Percentiles rank a stretch among this genome's conserved stretches.
Conservation (phyloP, 345 rosid species). For the Aegle marmelos region DNA sequence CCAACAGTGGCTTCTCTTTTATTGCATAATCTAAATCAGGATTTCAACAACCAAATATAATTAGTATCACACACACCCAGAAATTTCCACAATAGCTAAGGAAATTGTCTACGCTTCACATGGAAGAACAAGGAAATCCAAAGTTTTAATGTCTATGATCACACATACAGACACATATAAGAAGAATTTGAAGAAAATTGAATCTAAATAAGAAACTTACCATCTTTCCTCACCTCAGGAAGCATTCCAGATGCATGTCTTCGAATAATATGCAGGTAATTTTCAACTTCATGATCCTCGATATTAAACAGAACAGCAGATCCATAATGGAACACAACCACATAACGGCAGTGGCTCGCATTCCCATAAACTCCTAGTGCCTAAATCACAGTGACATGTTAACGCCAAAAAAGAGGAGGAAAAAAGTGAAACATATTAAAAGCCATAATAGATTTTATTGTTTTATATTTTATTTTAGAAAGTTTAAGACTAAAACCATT, state of each 20-base stretch:
- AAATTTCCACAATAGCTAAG: constrained; percentile 1
- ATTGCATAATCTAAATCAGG: constrained; percentile 70
- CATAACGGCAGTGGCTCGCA: constrained; percentile 46
- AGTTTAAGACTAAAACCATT: neutral
- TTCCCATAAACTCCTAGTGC: constrained; percentile 40
- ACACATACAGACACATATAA: neutral
- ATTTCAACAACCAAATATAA: constrained; percentile 16
- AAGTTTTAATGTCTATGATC: neutral
- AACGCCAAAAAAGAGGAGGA: neutral
- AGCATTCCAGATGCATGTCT: constrained; percentile 83
- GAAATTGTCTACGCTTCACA: neutral
- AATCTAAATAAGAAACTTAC: constrained; percentile 29
- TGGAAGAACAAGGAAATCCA: neutral
- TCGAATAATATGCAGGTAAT: constrained; percentile 57
- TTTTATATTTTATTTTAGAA: neutral
- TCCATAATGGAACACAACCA: constrained; percentile 92
- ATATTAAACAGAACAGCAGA: constrained; percentile 89
- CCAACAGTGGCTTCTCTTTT: constrained; percentile 72
- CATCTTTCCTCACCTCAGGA: constrained; percentile 78
- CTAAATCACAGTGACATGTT: constrained; percentile 28
- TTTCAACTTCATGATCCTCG: constrained; percentile 65
- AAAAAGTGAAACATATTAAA: neutral
- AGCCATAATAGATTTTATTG: neutral
- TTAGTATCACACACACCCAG: constrained; percentile 8
- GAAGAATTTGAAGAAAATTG: neutral